phyloP scores from a whole-genome alignment of 129 eudicot genomes.

The Daucus carota region DNA sequence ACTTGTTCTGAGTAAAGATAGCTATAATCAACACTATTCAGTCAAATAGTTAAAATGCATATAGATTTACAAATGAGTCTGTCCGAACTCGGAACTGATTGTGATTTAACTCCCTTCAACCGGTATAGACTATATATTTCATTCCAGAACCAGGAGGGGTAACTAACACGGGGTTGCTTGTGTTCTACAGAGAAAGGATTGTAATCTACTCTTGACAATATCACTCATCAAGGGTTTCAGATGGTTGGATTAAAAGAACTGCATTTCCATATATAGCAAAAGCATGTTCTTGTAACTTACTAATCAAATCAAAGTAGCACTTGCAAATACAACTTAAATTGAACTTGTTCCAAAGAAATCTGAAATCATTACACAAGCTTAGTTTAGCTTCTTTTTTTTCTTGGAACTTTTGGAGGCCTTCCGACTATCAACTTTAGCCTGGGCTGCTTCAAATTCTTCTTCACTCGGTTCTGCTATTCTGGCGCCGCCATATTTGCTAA shows the following conservation, averaged over 20 bases:
- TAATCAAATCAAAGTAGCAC: neutral
- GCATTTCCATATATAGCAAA: too few relatives aligned
- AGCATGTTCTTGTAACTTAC: neutral
- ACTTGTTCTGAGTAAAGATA: too few relatives aligned
- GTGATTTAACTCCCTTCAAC: too few relatives aligned
- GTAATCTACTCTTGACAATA: too few relatives aligned
- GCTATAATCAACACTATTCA: too few relatives aligned
- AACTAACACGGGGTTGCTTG: too few relatives aligned
- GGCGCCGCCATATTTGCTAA: slow-evolving; percentile 53
- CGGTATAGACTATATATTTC: too few relatives aligned
- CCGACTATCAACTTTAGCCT: slow-evolving; percentile 45
- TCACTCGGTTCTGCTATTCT: slow-evolving; percentile 53
- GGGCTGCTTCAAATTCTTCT: slow-evolving; percentile 87
- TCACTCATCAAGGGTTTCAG: neutral
- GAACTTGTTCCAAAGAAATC: neutral
- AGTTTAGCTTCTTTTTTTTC: slow-evolving; percentile 24
- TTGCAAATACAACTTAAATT: neutral
- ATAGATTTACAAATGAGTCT: too few relatives aligned
- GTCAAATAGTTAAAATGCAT: too few relatives aligned
- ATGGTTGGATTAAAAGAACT: neutral
- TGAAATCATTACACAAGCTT: neutral
- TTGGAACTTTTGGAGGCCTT: slow-evolving; percentile 38
- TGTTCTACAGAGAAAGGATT: too few relatives aligned
- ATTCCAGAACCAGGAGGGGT: too few relatives aligned
- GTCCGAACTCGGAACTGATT: too few relatives aligned